These are phyloP conservation scores for Pythium insidiosum DNA, from an alignment of 352 stramenopile species.

Conservation along the genomic window DNA sequence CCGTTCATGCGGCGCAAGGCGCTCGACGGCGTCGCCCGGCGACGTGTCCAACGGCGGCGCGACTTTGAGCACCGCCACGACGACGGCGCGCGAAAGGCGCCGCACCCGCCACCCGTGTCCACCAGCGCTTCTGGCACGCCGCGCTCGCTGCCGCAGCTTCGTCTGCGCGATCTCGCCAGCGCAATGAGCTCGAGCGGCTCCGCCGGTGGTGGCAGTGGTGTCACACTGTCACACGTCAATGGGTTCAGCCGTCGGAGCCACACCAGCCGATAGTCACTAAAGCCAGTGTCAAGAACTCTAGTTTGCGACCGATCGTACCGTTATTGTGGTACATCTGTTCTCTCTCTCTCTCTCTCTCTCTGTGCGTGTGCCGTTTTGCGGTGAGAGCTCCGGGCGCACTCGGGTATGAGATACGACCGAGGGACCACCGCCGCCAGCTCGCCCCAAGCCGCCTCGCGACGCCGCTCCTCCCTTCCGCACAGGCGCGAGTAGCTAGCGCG, in stretches of 20 bases:
- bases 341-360: conserved; percentile 4
- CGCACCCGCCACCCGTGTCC: background rate
- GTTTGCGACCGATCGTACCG: conserved; percentile 11
- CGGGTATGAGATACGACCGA: no score
- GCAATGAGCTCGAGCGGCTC: no score
- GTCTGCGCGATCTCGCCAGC: no score
- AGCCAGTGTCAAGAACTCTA: background rate
- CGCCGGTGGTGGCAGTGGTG: no score
- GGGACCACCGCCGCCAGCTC: no score
- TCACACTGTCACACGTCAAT: conserved; percentile 12
- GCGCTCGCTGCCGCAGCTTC: conserved; percentile 9
- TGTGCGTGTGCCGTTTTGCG: no score
- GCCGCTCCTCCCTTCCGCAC: no score
- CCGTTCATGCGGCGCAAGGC: conserved; percentile 65
- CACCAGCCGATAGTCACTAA: conserved; percentile 1
- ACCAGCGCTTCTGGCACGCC: conserved; percentile 5
- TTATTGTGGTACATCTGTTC: conserved; percentile 1
- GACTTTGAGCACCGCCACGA: conserved; percentile 15
- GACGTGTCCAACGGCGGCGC: conserved; percentile 29
- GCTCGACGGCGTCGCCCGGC: conserved; percentile 35
- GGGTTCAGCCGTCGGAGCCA: conserved; percentile 3
- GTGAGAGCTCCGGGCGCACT: no score
- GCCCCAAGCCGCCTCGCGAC: no score
- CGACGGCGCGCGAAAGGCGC: background rate
- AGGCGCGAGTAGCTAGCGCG: no score